Evolutionary conservation across 371 early-diverging fungal species (phyloP).

Genomic region (Mucor piriformis): DNA sequence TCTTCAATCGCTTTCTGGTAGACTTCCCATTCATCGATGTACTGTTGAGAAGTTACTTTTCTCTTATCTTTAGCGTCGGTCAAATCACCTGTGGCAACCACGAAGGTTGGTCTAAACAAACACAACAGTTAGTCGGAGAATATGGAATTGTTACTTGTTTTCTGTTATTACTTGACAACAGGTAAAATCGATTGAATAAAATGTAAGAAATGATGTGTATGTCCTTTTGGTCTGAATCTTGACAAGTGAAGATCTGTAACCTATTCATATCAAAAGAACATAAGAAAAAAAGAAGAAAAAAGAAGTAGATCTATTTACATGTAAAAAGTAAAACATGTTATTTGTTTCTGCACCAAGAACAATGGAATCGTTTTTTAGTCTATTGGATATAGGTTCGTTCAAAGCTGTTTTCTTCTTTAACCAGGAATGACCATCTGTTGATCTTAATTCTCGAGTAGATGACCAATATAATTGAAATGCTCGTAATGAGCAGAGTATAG

Average conservation of each 20-base stretch:
- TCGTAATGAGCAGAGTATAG: constrained; percentile 27
- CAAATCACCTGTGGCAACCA: constrained; percentile 78
- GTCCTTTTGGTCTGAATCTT: constrained; percentile 64
- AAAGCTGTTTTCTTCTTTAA: constrained; percentile 4
- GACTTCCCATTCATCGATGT: constrained; percentile 81
- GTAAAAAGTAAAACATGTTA: constrained; percentile 67
- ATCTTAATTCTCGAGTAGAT: constrained; percentile 32
- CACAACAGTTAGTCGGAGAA: background rate
- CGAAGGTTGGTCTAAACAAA: constrained; percentile 61
- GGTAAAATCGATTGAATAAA: constrained; percentile 77
- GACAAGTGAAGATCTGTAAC: constrained; percentile 88
- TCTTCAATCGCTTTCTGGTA: constrained; percentile 69
- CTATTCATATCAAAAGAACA: constrained; percentile 37
- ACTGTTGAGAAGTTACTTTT: constrained; percentile 71
- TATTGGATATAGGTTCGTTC: constrained; percentile 4
- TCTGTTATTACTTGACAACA: constrained; percentile 44
- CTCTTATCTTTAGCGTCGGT: constrained; percentile 84
- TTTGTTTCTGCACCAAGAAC: constrained; percentile 48
- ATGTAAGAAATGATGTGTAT: constrained; percentile 72
- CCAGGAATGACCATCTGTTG: constrained; percentile 13
- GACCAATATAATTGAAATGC: constrained; percentile 32
- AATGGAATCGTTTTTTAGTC: constrained; percentile 14
- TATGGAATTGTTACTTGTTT: background rate
- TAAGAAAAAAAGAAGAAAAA: background rate
- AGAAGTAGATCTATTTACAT: constrained; percentile 33